Base-by-base conservation (phyloP, 176 grass and related monocot genomes). In the Panicum miliaceum region DNA sequence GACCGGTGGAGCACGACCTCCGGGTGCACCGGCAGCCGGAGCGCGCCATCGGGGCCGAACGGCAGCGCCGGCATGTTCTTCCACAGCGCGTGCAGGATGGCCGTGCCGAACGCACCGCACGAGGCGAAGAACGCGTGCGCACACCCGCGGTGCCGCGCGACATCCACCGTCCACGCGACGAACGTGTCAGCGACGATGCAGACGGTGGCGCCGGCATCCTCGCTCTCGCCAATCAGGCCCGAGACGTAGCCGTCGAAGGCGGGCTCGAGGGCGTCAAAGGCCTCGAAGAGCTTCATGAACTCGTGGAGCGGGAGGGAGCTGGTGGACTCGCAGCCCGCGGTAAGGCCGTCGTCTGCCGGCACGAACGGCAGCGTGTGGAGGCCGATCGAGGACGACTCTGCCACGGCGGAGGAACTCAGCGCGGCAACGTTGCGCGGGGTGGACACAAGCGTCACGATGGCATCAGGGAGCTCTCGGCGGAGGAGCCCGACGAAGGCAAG, bases 151-250 rank as follows among this genome's bases (percentile, higher is more conserved):
- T 70, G 48, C 35, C 76, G 76, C 23, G 78, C 82, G 5, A 83
- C 74, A 18, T 29, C 16, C 7, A 80, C 62, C 5, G 81, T 70
- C 88, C 88, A 94, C 25, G 85, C 62, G 1, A 94, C 78, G 68
- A 90, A 88, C 27, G 25, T 7, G 68, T 90, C 92, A 19, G 85
- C 72, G 46, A 93, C 37, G 32, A 93, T 56, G 82, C 56, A 80
- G 73, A 88, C 19, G 27, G 16, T 34, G 10, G 8, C 38, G 1
- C 19, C 59, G 3, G 8, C 34, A 1, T n/a, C n/a, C n/a, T 32
- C 35, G 35, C 1, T 19, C 7, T 0, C 37, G 41, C 2, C 15
- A 32, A 20, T 0, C 4, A 85, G 36, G 34, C 48, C 29, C 12
- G 64, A 54, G 35, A 92, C 18, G 65, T 83, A 82, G 41, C 41